These are phyloP conservation scores for Colletotrichum paranaense DNA, from an alignment of 2,329 filamentous ascomycete genomes.

Conservation along the genomic window DNA sequence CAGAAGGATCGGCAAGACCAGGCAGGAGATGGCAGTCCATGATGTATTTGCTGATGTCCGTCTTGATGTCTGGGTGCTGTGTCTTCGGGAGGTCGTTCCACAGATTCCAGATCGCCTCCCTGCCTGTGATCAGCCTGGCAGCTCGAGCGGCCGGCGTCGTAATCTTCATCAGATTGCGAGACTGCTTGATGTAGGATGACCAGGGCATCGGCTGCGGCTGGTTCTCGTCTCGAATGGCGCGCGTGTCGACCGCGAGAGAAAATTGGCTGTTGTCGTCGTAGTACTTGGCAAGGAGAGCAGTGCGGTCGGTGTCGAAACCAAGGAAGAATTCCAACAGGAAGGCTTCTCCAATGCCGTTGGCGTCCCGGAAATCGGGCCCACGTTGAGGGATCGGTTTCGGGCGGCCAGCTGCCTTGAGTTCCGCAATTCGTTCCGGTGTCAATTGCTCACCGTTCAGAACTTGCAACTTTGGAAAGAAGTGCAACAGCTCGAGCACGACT, in stretches of 20 bases:
- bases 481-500: constrained; percentile 75
- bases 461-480: constrained; percentile 86
- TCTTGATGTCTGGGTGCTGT: constrained; percentile 77
- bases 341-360: constrained; percentile 77
- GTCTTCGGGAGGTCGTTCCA: constrained; percentile 80
- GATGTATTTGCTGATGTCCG: constrained; percentile 78
- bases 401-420: constrained; percentile 60
- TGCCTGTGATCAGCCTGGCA: constrained; percentile 74
- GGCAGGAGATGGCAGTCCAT: constrained; percentile 84
- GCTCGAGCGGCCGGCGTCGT: constrained; percentile 69
- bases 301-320: constrained; percentile 78
- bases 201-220: constrained; percentile 66
- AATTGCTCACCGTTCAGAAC: constrained; percentile 81
- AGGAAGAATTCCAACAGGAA: constrained; percentile 81
- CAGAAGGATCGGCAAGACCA: constrained; percentile 76
- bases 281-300: constrained; percentile 70
- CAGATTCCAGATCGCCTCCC: constrained; percentile 71
- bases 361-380: constrained; percentile 78
- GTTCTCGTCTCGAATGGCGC: constrained; percentile 60
- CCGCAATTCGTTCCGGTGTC: constrained; percentile 75
- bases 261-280: constrained; percentile 84
- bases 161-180: constrained; percentile 81
- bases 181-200: constrained; percentile 80
- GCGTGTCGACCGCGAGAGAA: constrained; percentile 78
- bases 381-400: constrained; percentile 71